Conservation (phyloP, 2,329 filamentous ascomycete species). For the Stylonectria norvegica region DNA sequence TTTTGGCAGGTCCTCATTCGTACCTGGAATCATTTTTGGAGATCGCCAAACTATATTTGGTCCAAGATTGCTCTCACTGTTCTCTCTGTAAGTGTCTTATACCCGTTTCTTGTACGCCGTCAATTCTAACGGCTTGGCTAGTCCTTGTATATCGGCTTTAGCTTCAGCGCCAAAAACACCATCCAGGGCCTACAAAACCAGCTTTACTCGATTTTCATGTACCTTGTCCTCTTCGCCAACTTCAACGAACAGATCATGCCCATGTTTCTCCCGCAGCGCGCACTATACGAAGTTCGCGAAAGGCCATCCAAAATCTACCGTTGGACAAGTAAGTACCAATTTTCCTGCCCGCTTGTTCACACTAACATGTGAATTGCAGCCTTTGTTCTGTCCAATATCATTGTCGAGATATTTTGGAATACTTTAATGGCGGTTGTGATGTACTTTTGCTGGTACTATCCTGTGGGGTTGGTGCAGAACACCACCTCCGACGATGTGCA, state of each 20-base stretch:
- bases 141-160: conserved; percentile 63
- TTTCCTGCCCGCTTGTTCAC: not conserved
- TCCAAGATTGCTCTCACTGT: conserved; percentile 41
- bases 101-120: not conserved
- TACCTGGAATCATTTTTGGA: conserved; percentile 31
- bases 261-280: conserved; percentile 64
- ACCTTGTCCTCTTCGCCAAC: conserved; percentile 61
- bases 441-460: conserved; percentile 29
- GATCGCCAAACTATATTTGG: conserved; percentile 58
- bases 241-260: conserved; percentile 65
- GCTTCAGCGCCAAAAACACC: conserved; percentile 52
- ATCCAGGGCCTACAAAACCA: conserved; percentile 66
- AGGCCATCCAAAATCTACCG: conserved; percentile 62
- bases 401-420: conserved; percentile 25
- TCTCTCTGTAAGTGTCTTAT: conserved; percentile 15
- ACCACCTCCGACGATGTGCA: conserved; percentile 19
- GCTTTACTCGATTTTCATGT: conserved; percentile 66
- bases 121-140: conserved; percentile 2
- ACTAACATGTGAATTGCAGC: conserved; percentile 9
- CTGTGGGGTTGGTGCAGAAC: conserved; percentile 26
- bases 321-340: conserved; percentile 22
- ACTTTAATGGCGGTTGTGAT: conserved; percentile 21
- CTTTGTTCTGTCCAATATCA: conserved; percentile 22
- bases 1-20: conserved; percentile 37
- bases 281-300: conserved; percentile 66